Conservation (phyloP, 1,284 basidiomycete species). For the Flammula alnicola region DNA sequence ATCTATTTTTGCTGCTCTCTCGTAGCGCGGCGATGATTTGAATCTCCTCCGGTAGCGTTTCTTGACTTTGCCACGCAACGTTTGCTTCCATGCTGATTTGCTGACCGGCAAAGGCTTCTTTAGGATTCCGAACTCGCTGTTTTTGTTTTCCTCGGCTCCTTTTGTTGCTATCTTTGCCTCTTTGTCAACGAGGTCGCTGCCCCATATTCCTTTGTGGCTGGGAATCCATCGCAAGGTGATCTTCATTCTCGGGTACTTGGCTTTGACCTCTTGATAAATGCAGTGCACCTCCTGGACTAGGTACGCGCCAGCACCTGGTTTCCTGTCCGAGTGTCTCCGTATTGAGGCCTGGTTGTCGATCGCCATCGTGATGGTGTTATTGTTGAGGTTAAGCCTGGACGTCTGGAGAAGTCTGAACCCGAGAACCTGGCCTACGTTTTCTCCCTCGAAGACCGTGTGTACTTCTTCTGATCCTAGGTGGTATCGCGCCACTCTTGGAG, state of each 20-base stretch:
- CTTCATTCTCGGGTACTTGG: neutral
- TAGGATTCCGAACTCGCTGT: neutral
- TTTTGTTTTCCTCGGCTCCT: neutral
- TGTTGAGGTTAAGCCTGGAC: neutral
- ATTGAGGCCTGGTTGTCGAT: neutral
- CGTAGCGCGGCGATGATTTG: too few species aligned
- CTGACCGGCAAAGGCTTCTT: neutral
- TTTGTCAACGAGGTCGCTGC: neutral
- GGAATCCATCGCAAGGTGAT: neutral
- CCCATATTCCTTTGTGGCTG: neutral
- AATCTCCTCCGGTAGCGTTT: too few species aligned
- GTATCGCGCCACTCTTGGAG: neutral
- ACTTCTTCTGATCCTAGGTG: neutral
- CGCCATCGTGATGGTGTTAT: neutral
- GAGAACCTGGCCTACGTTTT: neutral
- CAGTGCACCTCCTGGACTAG: neutral
- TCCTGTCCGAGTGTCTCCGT: neutral
- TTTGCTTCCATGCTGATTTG: neutral
- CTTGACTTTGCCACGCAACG: neutral
- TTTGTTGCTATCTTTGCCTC: neutral
- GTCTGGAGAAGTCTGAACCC: neutral
- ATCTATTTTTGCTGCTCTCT: neutral
- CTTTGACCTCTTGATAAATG: neutral
- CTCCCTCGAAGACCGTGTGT: neutral
- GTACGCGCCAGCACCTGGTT: neutral